Evolutionary conservation across 73 alveolate genomes (phyloP).

Genomic region (Stentor roeselii): DNA sequence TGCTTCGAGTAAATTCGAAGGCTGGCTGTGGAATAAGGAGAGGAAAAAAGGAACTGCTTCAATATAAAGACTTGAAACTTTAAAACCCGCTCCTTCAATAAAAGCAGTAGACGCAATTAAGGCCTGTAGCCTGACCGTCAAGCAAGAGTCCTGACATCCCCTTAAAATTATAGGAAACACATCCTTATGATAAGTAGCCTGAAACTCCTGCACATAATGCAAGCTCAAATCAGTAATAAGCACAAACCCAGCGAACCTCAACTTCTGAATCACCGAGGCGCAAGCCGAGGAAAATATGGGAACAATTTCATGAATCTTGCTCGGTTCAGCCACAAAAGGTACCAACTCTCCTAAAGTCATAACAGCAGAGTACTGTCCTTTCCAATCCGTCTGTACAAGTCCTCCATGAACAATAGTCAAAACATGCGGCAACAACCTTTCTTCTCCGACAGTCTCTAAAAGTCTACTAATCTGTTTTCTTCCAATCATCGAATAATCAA

Average conservation of each 20-base stretch:
- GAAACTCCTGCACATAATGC: constrained; percentile 68
- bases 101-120: no score
- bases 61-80: no score
- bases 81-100: no score
- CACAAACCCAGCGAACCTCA: constrained; percentile 88
- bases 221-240: constrained; percentile 74
- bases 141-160: no score
- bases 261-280: constrained; percentile 56
- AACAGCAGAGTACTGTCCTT: constrained; percentile 56
- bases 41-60: no score
- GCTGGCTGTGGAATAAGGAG: no score
- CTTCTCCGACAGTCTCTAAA: neutral
- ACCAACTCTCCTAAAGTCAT: constrained; percentile 61
- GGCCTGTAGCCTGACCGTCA: no score
- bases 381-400: constrained; percentile 53
- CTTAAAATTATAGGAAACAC: no score
- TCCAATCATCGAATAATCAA: neutral
- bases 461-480: neutral
- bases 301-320: constrained; percentile 46
- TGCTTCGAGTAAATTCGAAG: no score
- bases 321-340: constrained; percentile 49
- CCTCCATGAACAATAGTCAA: neutral
- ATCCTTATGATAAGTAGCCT: no score
- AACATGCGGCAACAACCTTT: neutral
- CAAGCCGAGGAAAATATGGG: constrained; percentile 46